Conservation (phyloP, 805 yeast genomes). For the Metschnikowia kofuensis region DNA sequence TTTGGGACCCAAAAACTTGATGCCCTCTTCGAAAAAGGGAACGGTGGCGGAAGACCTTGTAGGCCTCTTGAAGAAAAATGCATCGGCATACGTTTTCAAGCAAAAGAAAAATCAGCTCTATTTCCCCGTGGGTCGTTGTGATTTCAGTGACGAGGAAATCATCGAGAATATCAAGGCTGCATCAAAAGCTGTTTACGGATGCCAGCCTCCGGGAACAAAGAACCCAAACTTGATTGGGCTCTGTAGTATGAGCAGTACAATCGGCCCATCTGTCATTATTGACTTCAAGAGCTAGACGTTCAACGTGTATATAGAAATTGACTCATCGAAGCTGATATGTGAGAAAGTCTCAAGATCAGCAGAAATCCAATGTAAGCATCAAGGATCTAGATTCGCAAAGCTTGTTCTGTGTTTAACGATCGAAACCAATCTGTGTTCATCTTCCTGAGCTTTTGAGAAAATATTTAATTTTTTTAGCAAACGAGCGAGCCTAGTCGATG, state of each 20-base stretch:
- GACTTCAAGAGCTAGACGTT: slow-evolving; percentile 25
- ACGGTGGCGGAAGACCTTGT: slow-evolving; percentile 73
- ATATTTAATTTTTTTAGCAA: too few relatives aligned
- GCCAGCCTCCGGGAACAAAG: slow-evolving; percentile 57
- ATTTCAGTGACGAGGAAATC: slow-evolving; percentile 74
- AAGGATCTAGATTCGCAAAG: too few relatives aligned
- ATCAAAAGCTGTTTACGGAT: slow-evolving; percentile 55
- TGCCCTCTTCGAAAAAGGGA: slow-evolving; percentile 85
- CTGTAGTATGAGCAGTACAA: slow-evolving; percentile 64
- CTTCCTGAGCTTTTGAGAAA: too few relatives aligned
- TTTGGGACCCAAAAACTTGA: slow-evolving; percentile 84
- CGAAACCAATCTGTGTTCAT: too few relatives aligned
- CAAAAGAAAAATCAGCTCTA: slow-evolving; percentile 62
- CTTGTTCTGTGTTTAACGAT: too few relatives aligned
- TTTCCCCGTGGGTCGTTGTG: slow-evolving; percentile 73
- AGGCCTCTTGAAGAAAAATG: slow-evolving; percentile 48
- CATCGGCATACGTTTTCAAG: slow-evolving; percentile 75
- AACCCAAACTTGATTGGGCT: slow-evolving; percentile 70
- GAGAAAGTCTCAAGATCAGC: background rate
- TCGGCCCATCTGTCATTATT: slow-evolving; percentile 78
- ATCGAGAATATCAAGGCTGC: slow-evolving; percentile 68
- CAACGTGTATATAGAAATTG: slow-evolving; percentile 15
- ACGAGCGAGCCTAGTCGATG: too few relatives aligned
- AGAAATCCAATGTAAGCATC: too few relatives aligned
- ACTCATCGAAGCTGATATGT: background rate